Evolutionary conservation across 1,284 basidiomycete species (phyloP).

Genomic region (Cutaneotrichosporon dermatis): DNA sequence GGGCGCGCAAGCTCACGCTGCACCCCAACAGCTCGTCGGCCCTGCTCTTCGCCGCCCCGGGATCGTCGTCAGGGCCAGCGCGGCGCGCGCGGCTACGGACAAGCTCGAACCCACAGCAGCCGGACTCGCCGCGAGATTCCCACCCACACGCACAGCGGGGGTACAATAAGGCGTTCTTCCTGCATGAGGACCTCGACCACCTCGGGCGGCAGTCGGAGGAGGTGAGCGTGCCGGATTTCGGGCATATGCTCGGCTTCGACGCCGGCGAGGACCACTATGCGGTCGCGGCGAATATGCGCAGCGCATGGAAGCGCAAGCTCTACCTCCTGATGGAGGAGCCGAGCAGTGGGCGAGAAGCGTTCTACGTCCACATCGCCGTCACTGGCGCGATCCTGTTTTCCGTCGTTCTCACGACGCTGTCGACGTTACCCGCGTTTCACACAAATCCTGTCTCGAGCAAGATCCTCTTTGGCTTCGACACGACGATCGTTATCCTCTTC

Average conservation of each 20-base stretch:
- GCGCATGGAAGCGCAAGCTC: conserved; percentile 43
- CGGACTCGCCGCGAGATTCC: not conserved
- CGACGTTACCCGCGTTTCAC: conserved; percentile 78
- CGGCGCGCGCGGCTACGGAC: conserved; percentile 5
- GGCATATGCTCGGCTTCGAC: conserved; percentile 44
- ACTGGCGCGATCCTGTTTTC: conserved; percentile 53
- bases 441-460: conserved; percentile 57
- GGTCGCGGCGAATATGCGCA: conserved; percentile 39
- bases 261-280: conserved; percentile 48
- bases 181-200: conserved; percentile 17
- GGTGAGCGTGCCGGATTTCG: conserved; percentile 47
- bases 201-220: conserved; percentile 23
- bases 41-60: conserved; percentile 32
- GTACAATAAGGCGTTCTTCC: conserved; percentile 9
- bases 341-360: conserved; percentile 44
- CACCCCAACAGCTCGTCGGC: conserved; percentile 28
- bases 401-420: conserved; percentile 73
- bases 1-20: conserved; percentile 31
- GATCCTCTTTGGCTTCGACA: conserved; percentile 70
- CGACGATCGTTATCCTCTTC: conserved; percentile 74
- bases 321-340: conserved; percentile 50
- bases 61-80: not conserved
- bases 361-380: conserved; percentile 44
- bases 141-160: not conserved
- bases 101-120: not conserved